phyloP scores from a whole-genome alignment of 2,329 filamentous ascomycete genomes.

The Cladophialophora exuberans region DNA sequence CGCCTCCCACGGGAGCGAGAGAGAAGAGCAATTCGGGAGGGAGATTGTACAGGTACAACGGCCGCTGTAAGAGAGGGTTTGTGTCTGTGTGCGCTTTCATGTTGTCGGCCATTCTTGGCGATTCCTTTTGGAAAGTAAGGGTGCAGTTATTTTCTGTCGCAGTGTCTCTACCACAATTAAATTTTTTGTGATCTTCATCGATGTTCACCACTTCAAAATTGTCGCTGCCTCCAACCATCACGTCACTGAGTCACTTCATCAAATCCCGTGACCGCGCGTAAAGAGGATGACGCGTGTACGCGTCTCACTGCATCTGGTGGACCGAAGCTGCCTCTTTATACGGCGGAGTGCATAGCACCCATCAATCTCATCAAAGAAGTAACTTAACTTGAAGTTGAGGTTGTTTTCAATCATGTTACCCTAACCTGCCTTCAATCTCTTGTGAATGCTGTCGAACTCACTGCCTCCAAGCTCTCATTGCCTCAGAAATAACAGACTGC shows the following conservation, averaged over 20 bases:
- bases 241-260: not conserved
- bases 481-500: no score
- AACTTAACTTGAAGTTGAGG: no score
- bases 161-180: no score
- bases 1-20: conserved; percentile 54
- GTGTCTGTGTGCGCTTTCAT: conserved; percentile 15
- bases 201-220: not conserved
- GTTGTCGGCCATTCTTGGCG: conserved; percentile 21
- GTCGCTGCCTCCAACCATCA: not conserved
- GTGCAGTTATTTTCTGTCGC: no score
- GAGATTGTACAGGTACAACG: conserved; percentile 75
- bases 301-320: not conserved
- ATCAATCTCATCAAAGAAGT: no score
- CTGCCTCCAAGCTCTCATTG: no score
- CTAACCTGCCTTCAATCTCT: no score
- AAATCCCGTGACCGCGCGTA: conserved; percentile 10
- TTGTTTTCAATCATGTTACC: no score
- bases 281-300: not conserved
- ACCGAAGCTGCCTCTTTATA: not conserved
- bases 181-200: no score
- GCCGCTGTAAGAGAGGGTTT: conserved; percentile 46
- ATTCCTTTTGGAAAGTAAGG: no score
- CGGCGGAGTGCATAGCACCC: no score
- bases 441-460: no score
- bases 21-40: conserved; percentile 72